Evolutionary conservation across 257 asterid genomes (phyloP).

Genomic region (Ballota nigra): DNA sequence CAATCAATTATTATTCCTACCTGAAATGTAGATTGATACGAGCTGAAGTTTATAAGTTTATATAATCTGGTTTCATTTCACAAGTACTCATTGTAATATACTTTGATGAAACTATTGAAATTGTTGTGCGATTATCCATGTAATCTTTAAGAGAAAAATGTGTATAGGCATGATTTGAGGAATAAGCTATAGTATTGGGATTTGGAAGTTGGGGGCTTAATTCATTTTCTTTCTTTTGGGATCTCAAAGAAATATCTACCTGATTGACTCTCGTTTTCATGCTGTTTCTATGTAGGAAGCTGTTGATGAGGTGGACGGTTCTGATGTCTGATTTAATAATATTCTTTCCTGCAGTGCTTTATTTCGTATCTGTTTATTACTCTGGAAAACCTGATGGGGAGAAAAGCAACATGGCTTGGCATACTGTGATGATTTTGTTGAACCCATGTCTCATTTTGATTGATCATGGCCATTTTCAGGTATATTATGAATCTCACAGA

Average conservation of each 20-base stretch:
- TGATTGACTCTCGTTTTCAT: conserved; percentile 26
- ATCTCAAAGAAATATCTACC: not conserved
- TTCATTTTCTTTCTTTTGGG: not conserved
- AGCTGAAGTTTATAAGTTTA: not conserved
- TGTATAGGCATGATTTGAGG: not conserved
- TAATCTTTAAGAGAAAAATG: not conserved
- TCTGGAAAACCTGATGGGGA: conserved; percentile 40
- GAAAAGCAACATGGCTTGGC: conserved; percentile 59
- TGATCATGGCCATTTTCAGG: conserved; percentile 99
- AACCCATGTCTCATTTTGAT: conserved; percentile 93
- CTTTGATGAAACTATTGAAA: not conserved
- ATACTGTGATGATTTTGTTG: conserved; percentile 67
- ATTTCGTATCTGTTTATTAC: conserved; percentile 51
- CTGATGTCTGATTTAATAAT: conserved; percentile 79
- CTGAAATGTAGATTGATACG: not conserved
- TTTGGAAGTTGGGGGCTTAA: not conserved
- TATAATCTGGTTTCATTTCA: not conserved
- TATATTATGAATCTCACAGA: conserved; percentile 20
- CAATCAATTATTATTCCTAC: not conserved
- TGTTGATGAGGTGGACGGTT: conserved; percentile 99
- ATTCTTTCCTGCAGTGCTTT: conserved; percentile 93
- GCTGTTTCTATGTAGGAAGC: conserved; percentile 71
- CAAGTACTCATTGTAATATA: not conserved
- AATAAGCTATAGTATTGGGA: not conserved
- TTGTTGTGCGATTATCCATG: not conserved